Percentiles rank a stretch among this genome's conserved stretches.
phyloP scores from a whole-genome alignment of 352 stramenopile species.

The Phytophthora sojae region DNA sequence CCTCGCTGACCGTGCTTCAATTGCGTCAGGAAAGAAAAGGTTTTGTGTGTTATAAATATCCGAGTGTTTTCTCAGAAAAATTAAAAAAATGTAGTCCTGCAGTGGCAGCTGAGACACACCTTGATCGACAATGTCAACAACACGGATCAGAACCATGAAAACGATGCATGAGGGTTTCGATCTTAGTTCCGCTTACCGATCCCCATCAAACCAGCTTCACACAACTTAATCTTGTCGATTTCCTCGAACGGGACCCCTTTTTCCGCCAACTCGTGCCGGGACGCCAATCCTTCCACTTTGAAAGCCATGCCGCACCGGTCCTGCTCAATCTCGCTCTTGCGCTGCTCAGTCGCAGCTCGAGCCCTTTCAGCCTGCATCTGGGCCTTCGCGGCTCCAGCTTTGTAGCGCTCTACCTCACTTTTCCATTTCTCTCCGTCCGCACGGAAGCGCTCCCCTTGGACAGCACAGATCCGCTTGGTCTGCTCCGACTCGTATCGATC shows the following conservation, averaged over 20 bases:
- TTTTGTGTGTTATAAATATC: no score
- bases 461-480: not conserved
- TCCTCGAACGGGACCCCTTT: not conserved
- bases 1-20: no score
- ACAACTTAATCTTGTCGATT: not conserved
- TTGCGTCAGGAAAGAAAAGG: no score
- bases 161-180: no score
- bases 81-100: no score
- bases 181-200: no score
- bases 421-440: not conserved
- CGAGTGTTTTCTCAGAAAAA: no score
- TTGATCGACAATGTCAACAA: no score
- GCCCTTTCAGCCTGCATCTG: not conserved
- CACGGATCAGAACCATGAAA: no score
- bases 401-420: not conserved
- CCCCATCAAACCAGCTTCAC: no score
- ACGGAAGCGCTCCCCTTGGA: not conserved
- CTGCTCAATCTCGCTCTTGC: not conserved
- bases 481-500: not conserved
- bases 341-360: not conserved
- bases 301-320: not conserved
- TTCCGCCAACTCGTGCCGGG: not conserved
- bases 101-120: no score
- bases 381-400: not conserved
- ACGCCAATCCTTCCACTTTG: not conserved